Evolutionary conservation across 495 filamentous ascomycete species (phyloP).

Genomic region (Neurospora sublineolata): DNA sequence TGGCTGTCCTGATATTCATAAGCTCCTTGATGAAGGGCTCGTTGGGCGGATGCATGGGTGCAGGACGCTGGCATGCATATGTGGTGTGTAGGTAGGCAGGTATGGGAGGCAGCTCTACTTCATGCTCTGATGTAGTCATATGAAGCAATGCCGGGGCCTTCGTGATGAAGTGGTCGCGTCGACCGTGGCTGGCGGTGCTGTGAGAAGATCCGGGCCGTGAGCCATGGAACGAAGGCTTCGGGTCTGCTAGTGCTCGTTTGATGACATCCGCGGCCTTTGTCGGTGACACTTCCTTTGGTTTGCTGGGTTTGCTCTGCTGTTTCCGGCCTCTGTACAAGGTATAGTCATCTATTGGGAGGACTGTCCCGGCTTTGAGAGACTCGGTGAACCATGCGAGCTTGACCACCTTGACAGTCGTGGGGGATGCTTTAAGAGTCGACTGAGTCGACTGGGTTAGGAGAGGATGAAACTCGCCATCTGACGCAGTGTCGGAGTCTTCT

Average conservation of each 20-base stretch:
- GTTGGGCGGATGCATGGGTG: conserved; percentile 61
- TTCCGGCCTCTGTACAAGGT: conserved; percentile 53
- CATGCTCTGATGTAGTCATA: conserved; percentile 64
- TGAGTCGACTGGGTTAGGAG: background rate
- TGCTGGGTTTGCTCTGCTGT: conserved; percentile 6
- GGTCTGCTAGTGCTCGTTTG: conserved; percentile 25
- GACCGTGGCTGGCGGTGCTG: conserved; percentile 1
- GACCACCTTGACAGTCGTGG: conserved; percentile 50
- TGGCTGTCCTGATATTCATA: conserved; percentile 58
- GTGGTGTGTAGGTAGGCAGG: conserved; percentile 62
- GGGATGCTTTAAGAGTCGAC: background rate
- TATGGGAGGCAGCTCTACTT: conserved; percentile 43
- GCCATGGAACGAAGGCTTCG: background rate
- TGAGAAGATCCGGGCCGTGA: conserved; percentile 9
- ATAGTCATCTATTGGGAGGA: conserved; percentile 51
- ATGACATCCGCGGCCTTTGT: conserved; percentile 16
- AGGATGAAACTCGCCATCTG: conserved; percentile 16
- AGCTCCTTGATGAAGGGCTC: conserved; percentile 64
- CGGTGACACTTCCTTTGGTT: conserved; percentile 4
- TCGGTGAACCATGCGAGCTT: conserved; percentile 65
- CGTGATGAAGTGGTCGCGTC: conserved; percentile 1
- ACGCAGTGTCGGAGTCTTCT: conserved; percentile 28
- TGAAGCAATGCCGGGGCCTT: conserved; percentile 26
- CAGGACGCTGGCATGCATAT: conserved; percentile 74
- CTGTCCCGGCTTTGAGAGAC: conserved; percentile 39